phyloP scores from a whole-genome alignment of 2,329 filamentous ascomycete genomes.

The Colletotrichum nymphaeae region DNA sequence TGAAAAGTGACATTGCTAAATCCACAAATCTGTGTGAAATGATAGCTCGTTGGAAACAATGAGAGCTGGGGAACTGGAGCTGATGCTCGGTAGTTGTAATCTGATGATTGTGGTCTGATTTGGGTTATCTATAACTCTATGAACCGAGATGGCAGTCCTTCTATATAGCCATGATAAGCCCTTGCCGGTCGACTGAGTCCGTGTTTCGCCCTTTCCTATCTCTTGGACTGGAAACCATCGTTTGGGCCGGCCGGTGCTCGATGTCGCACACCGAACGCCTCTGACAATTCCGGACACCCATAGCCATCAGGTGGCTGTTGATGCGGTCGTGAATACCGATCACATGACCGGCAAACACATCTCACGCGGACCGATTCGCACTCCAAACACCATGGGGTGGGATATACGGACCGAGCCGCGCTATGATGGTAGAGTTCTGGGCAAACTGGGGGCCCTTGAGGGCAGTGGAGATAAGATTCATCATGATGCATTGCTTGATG shows the following conservation, averaged over 20 bases:
- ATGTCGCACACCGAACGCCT: constrained; percentile 16
- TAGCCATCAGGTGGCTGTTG: constrained; percentile 19
- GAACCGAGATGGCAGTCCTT: constrained; percentile 23
- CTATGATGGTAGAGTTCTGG: constrained; percentile 1
- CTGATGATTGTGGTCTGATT: neutral
- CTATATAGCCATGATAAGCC: constrained; percentile 35
- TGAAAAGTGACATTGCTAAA: constrained; percentile 37
- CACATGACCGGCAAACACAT: constrained; percentile 27
- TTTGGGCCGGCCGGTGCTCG: constrained; percentile 4
- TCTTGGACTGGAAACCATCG: constrained; percentile 11
- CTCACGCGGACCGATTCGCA: neutral
- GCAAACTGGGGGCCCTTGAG: neutral
- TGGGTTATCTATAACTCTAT: neutral
- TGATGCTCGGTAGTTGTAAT: constrained; percentile 3
- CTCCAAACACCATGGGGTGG: constrained; percentile 11
- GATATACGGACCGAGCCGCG: constrained; percentile 17
- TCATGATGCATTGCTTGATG: constrained; percentile 6
- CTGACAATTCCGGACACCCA: constrained; percentile 1
- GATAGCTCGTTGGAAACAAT: neutral
- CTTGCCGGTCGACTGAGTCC: constrained; percentile 8
- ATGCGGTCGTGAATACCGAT: constrained; percentile 24
- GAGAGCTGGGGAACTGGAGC: neutral
- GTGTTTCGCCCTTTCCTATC: constrained; percentile 7
- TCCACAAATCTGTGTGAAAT: neutral
- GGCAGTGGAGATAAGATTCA: neutral